Base-by-base conservation (phyloP, 345 rosid species). In the Turnera subulata region DNA sequence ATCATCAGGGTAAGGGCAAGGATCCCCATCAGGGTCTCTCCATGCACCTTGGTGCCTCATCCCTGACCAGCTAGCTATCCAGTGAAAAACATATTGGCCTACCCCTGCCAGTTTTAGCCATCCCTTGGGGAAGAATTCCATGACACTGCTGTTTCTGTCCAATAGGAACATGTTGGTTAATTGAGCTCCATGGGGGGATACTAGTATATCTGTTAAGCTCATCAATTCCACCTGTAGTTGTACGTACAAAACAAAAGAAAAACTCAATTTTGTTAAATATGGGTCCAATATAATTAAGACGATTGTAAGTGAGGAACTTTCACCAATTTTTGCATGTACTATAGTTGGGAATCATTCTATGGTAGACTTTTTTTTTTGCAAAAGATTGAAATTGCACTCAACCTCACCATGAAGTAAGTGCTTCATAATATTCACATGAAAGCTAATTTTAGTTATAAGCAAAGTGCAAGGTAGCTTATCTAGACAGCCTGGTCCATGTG, bases 1-100 rank as follows among this genome's bases (percentile, higher is more conserved):
- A 1, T 82, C 80, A 1, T 81, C 86, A 0, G 80, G 68, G 53
- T 71, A 84, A n/a, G 80, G 73, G 68, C 95, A 86, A 24, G 22
- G 51, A 13, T 68, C 82, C 0, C 90, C 90, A 1, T 68, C 55
- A 0, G 88, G 88, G 53, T 86, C 97, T 59, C 89, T 70, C 97
- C 95, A 90, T 0, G 78, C 75, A 4, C 91, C 93, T 38, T 76
- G 75, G 43, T 87, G 90, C 55, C 57, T 78, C 90, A 90, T 84
- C 33, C 85, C 93, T 0, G 88, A 80, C 93, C 93, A 90, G 57
- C 87, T 83, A 32, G 89, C 88, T 1, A 78, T 75, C 95, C 93
- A 84, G 2, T 75, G 82, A 23, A 11, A 80, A 33, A 90, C 95
- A 55, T 53, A 80, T 46, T 86, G 95, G 26, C 92, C 95, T 2